These are phyloP conservation scores for Stromatinia cepivora DNA, from an alignment of 2,329 filamentous ascomycete genomes.

Conservation along the genomic window DNA sequence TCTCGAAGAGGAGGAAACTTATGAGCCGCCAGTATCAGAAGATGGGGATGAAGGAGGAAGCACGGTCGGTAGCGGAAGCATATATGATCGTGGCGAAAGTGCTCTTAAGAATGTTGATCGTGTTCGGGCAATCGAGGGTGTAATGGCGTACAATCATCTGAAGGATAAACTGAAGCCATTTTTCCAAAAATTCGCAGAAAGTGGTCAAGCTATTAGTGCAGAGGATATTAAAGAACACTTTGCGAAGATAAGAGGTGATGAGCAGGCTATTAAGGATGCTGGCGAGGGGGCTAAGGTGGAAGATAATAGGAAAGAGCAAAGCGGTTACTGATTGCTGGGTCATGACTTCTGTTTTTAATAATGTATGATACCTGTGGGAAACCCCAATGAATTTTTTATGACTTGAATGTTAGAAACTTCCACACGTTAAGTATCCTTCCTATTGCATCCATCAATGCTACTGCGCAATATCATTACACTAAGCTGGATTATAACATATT, in stretches of 20 bases:
- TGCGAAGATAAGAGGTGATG: conserved; percentile 88
- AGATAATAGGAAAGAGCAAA: conserved; percentile 48
- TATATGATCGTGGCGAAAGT: conserved; percentile 89
- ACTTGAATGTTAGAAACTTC: neutral
- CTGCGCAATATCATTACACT: neutral
- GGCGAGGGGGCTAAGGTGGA: conserved; percentile 38
- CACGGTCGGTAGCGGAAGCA: conserved; percentile 72
- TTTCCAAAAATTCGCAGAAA: conserved; percentile 90
- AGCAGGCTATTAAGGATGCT: conserved; percentile 48
- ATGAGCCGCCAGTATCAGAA: conserved; percentile 85
- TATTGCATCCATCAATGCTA: neutral
- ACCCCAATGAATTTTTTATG: neutral
- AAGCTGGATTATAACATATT: neutral
- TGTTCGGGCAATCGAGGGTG: conserved; percentile 89
- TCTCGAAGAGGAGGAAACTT: conserved; percentile 89
- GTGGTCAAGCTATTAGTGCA: conserved; percentile 80
- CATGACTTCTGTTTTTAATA: conserved; percentile 2
- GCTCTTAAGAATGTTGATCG: conserved; percentile 90
- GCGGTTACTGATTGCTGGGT: conserved; percentile 42
- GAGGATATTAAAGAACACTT: conserved; percentile 98
- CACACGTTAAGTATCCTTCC: neutral
- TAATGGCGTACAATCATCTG: conserved; percentile 96
- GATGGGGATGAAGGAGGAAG: conserved; percentile 55
- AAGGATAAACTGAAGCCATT: conserved; percentile 96
- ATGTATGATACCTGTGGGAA: neutral